These are phyloP conservation scores for Leccinum olivaceopallidum DNA, from an alignment of 768 basidiomycete species.

Conservation along the genomic window DNA sequence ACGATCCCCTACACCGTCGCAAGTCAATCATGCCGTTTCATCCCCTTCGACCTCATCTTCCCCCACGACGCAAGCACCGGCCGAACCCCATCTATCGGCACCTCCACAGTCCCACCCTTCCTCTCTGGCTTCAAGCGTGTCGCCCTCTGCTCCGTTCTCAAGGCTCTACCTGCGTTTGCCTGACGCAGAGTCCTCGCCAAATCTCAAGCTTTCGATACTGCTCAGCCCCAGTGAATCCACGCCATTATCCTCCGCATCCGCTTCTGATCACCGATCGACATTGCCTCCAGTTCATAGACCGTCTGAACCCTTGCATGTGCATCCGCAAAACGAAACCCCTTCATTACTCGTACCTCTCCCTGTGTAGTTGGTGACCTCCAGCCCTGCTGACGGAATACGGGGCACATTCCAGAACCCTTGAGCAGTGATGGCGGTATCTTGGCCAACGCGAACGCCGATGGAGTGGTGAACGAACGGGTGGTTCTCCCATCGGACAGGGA, in stretches of 20 bases:
- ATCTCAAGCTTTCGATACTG: slow-evolving; percentile 11
- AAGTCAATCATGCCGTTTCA: too few species aligned
- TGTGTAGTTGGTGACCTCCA: slow-evolving; percentile 4
- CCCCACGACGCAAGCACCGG: too few species aligned
- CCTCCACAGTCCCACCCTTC: not conserved
- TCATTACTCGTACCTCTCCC: slow-evolving; percentile 7
- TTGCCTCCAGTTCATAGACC: slow-evolving; percentile 21
- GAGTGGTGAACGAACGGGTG: not conserved
- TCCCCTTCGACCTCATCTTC: too few species aligned
- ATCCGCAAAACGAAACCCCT: slow-evolving; percentile 23
- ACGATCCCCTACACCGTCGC: not conserved
- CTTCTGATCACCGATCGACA: slow-evolving; percentile 1
- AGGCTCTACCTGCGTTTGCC: slow-evolving; percentile 49
- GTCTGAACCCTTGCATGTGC: slow-evolving; percentile 30
- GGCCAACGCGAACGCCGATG: not conserved
- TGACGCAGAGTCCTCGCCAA: slow-evolving; percentile 17
- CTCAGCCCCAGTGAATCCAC: slow-evolving; percentile 12
- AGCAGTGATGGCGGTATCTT: not conserved
- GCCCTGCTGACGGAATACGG: slow-evolving; percentile 16
- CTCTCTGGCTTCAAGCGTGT: slow-evolving; percentile 26
- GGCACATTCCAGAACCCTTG: slow-evolving; percentile 14
- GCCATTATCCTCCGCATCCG: not conserved
- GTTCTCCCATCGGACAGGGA: slow-evolving; percentile 5
- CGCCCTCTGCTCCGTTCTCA: slow-evolving; percentile 52
- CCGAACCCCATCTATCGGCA: not conserved